Evolutionary conservation across 2,329 filamentous ascomycete species (phyloP).

Genomic region (Aureobasidium sp.): DNA sequence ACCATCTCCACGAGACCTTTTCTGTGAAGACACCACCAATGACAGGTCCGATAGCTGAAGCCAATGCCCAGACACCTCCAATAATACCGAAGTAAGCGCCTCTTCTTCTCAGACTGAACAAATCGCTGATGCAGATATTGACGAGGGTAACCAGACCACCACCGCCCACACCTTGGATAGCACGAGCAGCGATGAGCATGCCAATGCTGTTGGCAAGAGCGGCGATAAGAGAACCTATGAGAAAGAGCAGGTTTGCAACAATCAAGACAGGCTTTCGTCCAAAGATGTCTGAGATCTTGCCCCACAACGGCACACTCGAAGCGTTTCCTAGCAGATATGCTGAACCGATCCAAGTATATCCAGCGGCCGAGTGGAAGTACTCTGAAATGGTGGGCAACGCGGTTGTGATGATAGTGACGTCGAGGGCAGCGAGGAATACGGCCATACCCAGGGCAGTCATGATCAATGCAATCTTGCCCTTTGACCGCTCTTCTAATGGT

Average conservation of each 20-base stretch:
- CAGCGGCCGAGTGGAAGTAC: slow-evolving; percentile 41
- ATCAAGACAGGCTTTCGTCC: slow-evolving; percentile 56
- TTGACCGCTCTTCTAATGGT: slow-evolving; percentile 21
- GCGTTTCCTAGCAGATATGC: slow-evolving; percentile 43
- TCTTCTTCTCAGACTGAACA: slow-evolving; percentile 49
- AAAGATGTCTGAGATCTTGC: slow-evolving; percentile 58
- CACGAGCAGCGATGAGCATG: slow-evolving; percentile 54
- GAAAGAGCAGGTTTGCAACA: slow-evolving; percentile 51
- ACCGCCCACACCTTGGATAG: slow-evolving; percentile 54
- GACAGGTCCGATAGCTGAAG: slow-evolving; percentile 56
- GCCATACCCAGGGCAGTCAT: slow-evolving; percentile 44
- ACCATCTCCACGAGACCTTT: slow-evolving; percentile 32
- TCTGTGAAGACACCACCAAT: slow-evolving; percentile 60
- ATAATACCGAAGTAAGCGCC: slow-evolving; percentile 57
- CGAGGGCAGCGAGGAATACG: slow-evolving; percentile 51
- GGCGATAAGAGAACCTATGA: slow-evolving; percentile 53
- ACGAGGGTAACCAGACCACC: slow-evolving; percentile 56
- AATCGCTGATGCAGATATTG: slow-evolving; percentile 55
- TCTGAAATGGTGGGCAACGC: slow-evolving; percentile 51
- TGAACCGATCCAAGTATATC: slow-evolving; percentile 46
- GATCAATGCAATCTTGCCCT: slow-evolving; percentile 38
- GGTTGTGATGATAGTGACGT: slow-evolving; percentile 55
- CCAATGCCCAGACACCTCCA: slow-evolving; percentile 58
- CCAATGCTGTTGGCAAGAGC: slow-evolving; percentile 48
- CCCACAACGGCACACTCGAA: slow-evolving; percentile 49